Base-by-base conservation (phyloP, 495 filamentous ascomycete genomes). In the Xylaria longipes region DNA sequence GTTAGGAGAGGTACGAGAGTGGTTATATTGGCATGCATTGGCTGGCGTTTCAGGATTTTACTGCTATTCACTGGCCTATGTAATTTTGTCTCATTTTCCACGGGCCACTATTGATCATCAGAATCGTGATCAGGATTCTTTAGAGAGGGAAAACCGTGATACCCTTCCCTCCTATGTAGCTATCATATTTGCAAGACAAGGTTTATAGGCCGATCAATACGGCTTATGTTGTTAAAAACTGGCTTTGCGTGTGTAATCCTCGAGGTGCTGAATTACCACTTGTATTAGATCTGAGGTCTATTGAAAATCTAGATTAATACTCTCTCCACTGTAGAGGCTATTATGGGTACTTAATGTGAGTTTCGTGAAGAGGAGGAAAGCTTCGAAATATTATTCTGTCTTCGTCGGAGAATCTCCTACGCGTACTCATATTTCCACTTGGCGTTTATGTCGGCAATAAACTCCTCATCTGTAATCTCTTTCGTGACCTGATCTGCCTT, bases 41-140 rank as follows among this genome's bases (percentile, higher is more conserved):
- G 58, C 46, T 70, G 68, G 68, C 68, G 68, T 70, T 69, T 70
- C 68, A 70, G 58, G 68, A 64, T 64, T 39, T 70, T 61, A 14
- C 58, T 50, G n/a, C 20, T 64, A n/a, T 29, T 43, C 37, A 63
- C 60, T 70, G 37, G 17, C 52, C 57, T 48, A 12, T 57, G 56
- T 63, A 61, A 50, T 70, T 52, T 70, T 62, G n/a, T 52, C 33
- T 56, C n/a, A 56, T 70, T 70, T 69, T 56, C 41, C 60, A 57
- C 35, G 31, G 27, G 46, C 33, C 58, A 64, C 58, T 45, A 12
- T 50, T 63, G 57, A 70, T 54, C 68, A 31, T 52, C 31, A 31
- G 20, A 52, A 58, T 69, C 29, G 29, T 31, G 33, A 46, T 17
- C 20, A 61, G 52, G 39, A 54, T 60, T 29, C 54, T 35, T 48